Evolutionary conservation across 2,329 filamentous ascomycete species (phyloP), one percentile per base, ranked within the genome.

Genomic region (Amauroascus niger): DNA sequence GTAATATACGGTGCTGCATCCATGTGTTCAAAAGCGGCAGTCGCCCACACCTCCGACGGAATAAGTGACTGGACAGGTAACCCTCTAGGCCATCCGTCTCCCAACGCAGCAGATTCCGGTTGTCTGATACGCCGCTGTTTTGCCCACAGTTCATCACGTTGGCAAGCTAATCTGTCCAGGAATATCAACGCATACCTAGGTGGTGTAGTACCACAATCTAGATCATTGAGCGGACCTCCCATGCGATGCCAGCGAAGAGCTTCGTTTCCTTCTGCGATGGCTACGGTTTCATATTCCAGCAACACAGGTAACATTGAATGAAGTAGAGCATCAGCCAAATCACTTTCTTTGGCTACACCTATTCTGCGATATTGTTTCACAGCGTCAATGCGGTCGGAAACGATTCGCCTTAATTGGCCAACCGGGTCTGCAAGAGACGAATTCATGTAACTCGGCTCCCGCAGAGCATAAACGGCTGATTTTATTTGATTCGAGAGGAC

Each of bases 51-150:
- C 13, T 43, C 22, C 20, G 28, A 46, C 3, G 54, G 52, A 6
- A 58, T 9, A 14, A 60, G 50, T 16, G 45, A 28, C 32, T 60
- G 58, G 11, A 57, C 47, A 11, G 58, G 54, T 45, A 60, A 37
- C 3, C 58, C 58, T 40, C 50, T 56, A 20, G 58, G 58, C 44
- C 52, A 58, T 1, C 54, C 54, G 3, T 18, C 14, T 6, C 22
- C 37, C 32, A 58, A 40, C 9, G 30, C 16, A 6, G 50, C 24
- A 24, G 54, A 22, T 28, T 43, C 20, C n/a, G 58, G 55, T 9
- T 55, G 47, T 18, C 39, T 39, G 28, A 50, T 26, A 33, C 35
- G 14, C 9, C 58, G 55, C 33, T 37, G 24, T 14, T 53, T 16
- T 24, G 45, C 41, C 56, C 57, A 60, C 18, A 60, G 18, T 28